A percentile compares a stretch with the other conserved stretches of the same genome.
Conservation (phyloP, 805 yeast species). For the Starmerella apis region DNA sequence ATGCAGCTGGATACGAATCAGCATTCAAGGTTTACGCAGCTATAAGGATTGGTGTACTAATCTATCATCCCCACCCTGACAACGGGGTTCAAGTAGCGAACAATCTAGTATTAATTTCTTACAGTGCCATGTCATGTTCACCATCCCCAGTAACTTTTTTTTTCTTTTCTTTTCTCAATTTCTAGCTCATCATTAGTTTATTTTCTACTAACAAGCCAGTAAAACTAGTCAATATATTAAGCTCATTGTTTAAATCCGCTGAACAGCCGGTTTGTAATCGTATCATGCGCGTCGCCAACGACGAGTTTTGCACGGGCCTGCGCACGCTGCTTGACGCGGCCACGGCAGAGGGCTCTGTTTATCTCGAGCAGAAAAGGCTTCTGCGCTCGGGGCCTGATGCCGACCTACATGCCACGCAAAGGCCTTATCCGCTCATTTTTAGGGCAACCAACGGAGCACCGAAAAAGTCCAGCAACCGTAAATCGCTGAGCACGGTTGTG, state of each 20-base stretch:
- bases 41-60: too few relatives aligned
- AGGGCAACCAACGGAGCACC: conserved; percentile 53
- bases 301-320: conserved; percentile 29
- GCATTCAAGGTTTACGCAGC: too few relatives aligned
- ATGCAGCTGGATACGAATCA: too few relatives aligned
- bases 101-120: background rate
- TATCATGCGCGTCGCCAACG: conserved; percentile 20
- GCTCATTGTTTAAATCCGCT: background rate
- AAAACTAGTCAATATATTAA: too few relatives aligned
- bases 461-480: conserved; percentile 39
- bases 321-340: conserved; percentile 26
- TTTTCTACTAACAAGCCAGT: too few relatives aligned
- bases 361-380: conserved; percentile 32
- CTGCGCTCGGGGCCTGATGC: conserved; percentile 22
- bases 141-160: background rate
- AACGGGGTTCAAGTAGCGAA: too few relatives aligned
- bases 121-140: background rate
- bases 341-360: conserved; percentile 31
- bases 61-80: too few relatives aligned
- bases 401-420: conserved; percentile 19
- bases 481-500: conserved; percentile 66
- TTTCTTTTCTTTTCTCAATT: background rate
- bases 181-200: too few relatives aligned
- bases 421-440: conserved; percentile 51
- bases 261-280: conserved; percentile 5